Evolutionary conservation across 345 rosid genomes (phyloP), one percentile per base, ranked within the genome.

Genomic region (Lepidium aucheri): DNA sequence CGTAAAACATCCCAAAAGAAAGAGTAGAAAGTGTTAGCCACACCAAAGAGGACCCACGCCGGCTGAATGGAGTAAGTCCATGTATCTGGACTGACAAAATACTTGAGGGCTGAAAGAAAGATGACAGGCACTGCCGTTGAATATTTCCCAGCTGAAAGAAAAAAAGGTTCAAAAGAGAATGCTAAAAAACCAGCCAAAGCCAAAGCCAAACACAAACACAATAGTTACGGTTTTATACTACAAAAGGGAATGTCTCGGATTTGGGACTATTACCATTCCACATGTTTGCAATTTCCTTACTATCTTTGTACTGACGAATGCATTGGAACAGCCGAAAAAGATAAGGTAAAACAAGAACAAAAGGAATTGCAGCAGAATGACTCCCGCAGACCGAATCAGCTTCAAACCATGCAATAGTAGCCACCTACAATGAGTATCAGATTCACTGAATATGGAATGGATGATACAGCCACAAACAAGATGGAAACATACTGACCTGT

Each of bases 381-480:
- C 95, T 84, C 26, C 99, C 97, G 9, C 99, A 95, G 54, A 91
- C 89, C 22, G 99, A 95, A 78, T 95, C 95, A 33, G 95, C 97
- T 79, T 95, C 99, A 81, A 95, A 91, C 99, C 99, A 95, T 17
- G 99, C 99, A 73, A 91, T 76, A 18, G 99, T 91, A 63, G 97
- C 97, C 42, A 95, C 99, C 99, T 91, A 77, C 14, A 60, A 40
- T 76, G 24, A 71, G 39, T 22, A 44, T 60, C 45, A 53, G 74
- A 53, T 30, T 56, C 56, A 66, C 44, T 60, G 66, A 17, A n/a
- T 17, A 45, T 38, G 32, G 44, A 28, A 72, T 10, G 24, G 35
- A 76, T 70, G 13, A 17, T 9, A 4, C 24, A 55, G 32, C 22
- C 43, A 11, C 40, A 42, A 12, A 47, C 24, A 74, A 30, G 36